These are phyloP conservation scores for Capsicum pubescens DNA, from an alignment of 257 asterid genomes.

Conservation along the genomic window DNA sequence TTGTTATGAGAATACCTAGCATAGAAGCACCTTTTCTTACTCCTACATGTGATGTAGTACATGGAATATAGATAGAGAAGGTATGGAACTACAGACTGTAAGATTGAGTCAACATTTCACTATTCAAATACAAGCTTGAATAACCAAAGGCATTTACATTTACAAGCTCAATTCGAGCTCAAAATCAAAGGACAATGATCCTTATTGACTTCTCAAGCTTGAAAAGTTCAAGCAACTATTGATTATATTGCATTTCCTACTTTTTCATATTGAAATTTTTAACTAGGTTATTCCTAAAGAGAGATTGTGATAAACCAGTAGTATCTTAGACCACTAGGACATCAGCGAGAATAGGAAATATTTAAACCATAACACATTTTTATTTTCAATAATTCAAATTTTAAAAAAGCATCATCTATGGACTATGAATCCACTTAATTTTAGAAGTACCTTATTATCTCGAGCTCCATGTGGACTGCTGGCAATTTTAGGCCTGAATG, in stretches of 20 bases:
- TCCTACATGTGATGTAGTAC: conserved; percentile 14
- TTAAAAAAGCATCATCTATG: not conserved
- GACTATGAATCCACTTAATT: conserved; percentile 19
- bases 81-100: not conserved
- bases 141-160: conserved; percentile 12
- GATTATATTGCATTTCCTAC: conserved; percentile 3
- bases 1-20: not conserved
- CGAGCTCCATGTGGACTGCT: conserved; percentile 91
- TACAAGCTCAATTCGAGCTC: conserved; percentile 22
- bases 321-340: not conserved
- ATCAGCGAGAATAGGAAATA: not conserved
- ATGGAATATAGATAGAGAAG: conserved; percentile 8
- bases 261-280: conserved; percentile 5
- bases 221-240: not conserved
- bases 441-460: conserved; percentile 66
- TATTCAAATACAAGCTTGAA: conserved; percentile 25
- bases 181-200: conserved; percentile 8
- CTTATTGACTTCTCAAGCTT: not conserved
- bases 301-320: not conserved
- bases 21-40: not conserved
- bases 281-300: not conserved
- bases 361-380: not conserved
- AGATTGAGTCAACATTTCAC: not conserved
- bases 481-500: conserved; percentile 94
- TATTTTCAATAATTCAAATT: conserved; percentile 12